Percentiles rank a stretch among this genome's conserved stretches.
Evolutionary conservation across 805 yeast genomes (phyloP).

Genomic region (Cyberlindnera nakhonratchasimensis): DNA sequence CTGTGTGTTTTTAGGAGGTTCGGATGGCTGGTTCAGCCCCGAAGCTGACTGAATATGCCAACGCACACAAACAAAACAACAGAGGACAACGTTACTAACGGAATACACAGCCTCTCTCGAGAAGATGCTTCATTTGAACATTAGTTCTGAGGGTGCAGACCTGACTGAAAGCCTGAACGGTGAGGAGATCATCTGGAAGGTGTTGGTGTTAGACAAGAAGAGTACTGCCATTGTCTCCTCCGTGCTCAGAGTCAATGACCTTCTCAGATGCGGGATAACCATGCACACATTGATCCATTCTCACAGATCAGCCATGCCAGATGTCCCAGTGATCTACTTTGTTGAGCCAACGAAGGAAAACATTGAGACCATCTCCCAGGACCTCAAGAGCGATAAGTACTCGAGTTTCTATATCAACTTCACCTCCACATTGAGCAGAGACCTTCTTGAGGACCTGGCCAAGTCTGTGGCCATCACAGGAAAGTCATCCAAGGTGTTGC

Average conservation of each 20-base stretch:
- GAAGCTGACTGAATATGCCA: not conserved
- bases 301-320: constrained; percentile 80
- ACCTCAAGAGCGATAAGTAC: constrained; percentile 70
- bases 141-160: constrained; percentile 49
- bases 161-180: constrained; percentile 51
- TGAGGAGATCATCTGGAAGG: constrained; percentile 86
- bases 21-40: too few species aligned
- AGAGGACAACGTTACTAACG: constrained; percentile 6
- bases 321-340: constrained; percentile 92
- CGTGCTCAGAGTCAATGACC: constrained; percentile 87
- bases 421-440: constrained; percentile 74
- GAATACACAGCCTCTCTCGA: constrained; percentile 47
- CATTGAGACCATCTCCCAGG: constrained; percentile 63
- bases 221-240: constrained; percentile 87
- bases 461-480: constrained; percentile 72
- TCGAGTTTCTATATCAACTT: constrained; percentile 81
- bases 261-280: constrained; percentile 87
- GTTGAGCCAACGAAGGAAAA: constrained; percentile 84
- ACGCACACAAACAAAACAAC: not conserved
- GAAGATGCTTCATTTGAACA: constrained; percentile 82
- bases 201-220: constrained; percentile 72
- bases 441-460: constrained; percentile 83
- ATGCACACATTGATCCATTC: constrained; percentile 75
- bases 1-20: not conserved
- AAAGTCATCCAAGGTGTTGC: constrained; percentile 68